Evolutionary conservation across 768 basidiomycete genomes (phyloP).

Genomic region (Roridomyces roridus): DNA sequence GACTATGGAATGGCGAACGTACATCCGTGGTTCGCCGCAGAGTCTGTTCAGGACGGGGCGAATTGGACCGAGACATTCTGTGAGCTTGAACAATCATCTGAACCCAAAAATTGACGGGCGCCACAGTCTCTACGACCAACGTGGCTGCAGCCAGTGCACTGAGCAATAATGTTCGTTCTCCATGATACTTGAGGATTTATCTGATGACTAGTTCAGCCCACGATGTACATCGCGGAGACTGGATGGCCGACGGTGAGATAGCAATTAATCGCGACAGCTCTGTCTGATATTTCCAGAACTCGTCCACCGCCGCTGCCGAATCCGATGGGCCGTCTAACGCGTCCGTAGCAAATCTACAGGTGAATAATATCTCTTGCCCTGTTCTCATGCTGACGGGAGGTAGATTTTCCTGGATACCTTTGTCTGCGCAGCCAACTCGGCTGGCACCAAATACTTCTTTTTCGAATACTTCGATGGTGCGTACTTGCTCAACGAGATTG

Average conservation of each 20-base stretch:
- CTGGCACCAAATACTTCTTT: slow-evolving; percentile 87
- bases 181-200: background rate
- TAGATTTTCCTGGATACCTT: slow-evolving; percentile 86
- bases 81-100: too few species aligned
- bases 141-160: slow-evolving; percentile 58
- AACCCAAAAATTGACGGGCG: too few species aligned
- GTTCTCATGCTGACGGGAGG: background rate
- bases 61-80: slow-evolving; percentile 86
- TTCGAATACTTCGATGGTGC: slow-evolving; percentile 41
- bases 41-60: slow-evolving; percentile 69
- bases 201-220: slow-evolving; percentile 41
- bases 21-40: slow-evolving; percentile 93
- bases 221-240: slow-evolving; percentile 94
- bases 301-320: slow-evolving; percentile 61
- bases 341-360: slow-evolving; percentile 65
- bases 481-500: slow-evolving; percentile 35
- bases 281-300: too few species aligned
- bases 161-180: slow-evolving; percentile 52
- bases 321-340: slow-evolving; percentile 76
- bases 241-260: slow-evolving; percentile 70
- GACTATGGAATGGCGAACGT: slow-evolving; percentile 90
- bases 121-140: slow-evolving; percentile 67
- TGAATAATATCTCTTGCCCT: slow-evolving; percentile 18
- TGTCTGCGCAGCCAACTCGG: slow-evolving; percentile 84
- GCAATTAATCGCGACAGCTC: too few species aligned